Percentiles rank a stretch among this genome's conserved stretches.
These are phyloP conservation scores for Phoma sp. DNA, from an alignment of 2,329 filamentous ascomycete species.

Conservation along the genomic window DNA sequence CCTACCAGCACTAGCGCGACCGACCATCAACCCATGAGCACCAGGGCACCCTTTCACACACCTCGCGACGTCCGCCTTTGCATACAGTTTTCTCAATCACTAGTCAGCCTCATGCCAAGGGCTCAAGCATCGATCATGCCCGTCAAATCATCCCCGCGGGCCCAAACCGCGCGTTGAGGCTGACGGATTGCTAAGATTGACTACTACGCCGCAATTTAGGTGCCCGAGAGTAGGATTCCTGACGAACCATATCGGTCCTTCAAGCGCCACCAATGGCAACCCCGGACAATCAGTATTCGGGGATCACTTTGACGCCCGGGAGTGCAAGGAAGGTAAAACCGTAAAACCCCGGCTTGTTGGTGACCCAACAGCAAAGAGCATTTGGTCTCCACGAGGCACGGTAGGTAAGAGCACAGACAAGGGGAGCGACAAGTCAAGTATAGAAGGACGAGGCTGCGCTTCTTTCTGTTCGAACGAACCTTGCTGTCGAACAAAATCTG, in stretches of 20 bases:
- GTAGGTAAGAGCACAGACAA: conserved; percentile 16
- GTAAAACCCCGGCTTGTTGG: background rate
- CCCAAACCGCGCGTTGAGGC: background rate
- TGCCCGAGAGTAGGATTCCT: conserved; percentile 3
- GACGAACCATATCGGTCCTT: conserved; percentile 10
- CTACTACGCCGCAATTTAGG: conserved; percentile 13
- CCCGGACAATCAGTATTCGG: conserved; percentile 4
- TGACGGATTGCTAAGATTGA: conserved; percentile 2
- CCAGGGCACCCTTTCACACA: too few relatives aligned
- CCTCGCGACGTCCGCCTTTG: too few relatives aligned
- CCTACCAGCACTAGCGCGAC: background rate
- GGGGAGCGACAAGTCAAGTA: background rate
- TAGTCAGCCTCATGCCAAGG: background rate
- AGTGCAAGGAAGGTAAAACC: background rate
- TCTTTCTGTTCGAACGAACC: too few relatives aligned
- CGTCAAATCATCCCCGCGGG: background rate
- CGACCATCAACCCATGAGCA: background rate
- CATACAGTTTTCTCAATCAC: too few relatives aligned
- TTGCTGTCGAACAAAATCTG: too few relatives aligned
- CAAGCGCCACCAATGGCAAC: conserved; percentile 13
- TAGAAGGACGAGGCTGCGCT: background rate
- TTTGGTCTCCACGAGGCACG: conserved; percentile 10
- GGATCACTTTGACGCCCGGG: conserved; percentile 16
- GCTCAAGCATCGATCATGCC: background rate
- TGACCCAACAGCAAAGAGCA: background rate